phyloP scores from a whole-genome alignment of 2,329 filamentous ascomycete genomes.

The Fusarium xyrophilum region DNA sequence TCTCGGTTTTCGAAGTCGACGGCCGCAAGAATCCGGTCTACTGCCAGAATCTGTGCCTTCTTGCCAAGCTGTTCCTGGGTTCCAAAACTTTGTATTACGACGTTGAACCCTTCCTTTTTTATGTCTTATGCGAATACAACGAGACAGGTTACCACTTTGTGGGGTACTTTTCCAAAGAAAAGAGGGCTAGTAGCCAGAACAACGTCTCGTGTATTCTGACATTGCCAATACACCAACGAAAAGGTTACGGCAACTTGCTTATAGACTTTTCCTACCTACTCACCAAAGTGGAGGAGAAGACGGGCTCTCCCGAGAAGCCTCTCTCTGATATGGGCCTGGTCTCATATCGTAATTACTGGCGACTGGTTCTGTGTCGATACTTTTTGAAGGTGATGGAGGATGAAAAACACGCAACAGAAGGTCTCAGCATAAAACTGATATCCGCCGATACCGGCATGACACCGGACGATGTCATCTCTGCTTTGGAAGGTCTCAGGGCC shows the following conservation, averaged over 20 bases:
- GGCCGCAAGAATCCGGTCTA: conserved; percentile 98
- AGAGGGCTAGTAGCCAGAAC: conserved; percentile 90
- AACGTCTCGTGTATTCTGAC: conserved; percentile 98
- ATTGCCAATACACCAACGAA: conserved; percentile 93
- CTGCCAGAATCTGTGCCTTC: conserved; percentile 94
- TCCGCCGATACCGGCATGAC: conserved; percentile 95
- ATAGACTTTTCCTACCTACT: conserved; percentile 99
- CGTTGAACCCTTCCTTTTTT: conserved; percentile 95
- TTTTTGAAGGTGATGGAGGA: conserved; percentile 62
- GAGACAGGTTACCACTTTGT: conserved; percentile 94
- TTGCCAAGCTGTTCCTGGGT: conserved; percentile 96
- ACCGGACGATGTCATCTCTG: conserved; percentile 93
- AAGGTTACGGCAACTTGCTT: conserved; percentile 93
- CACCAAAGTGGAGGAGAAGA: conserved; percentile 90
- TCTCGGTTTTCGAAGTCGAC: conserved; percentile 97
- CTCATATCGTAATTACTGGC: conserved; percentile 98
- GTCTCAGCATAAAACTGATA: conserved; percentile 70
- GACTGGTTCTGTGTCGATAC: conserved; percentile 84
- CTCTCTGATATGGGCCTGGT: conserved; percentile 97
- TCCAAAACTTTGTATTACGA: conserved; percentile 99
- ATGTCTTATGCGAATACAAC: conserved; percentile 94
- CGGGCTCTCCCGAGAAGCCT: conserved; percentile 95
- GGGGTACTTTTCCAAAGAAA: conserved; percentile 99
- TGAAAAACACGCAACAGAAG: conserved; percentile 49
- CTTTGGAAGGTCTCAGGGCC: conserved; percentile 86